Base-by-base conservation (phyloP, 78 protist species). In the Salpingoeca rosetta region DNA sequence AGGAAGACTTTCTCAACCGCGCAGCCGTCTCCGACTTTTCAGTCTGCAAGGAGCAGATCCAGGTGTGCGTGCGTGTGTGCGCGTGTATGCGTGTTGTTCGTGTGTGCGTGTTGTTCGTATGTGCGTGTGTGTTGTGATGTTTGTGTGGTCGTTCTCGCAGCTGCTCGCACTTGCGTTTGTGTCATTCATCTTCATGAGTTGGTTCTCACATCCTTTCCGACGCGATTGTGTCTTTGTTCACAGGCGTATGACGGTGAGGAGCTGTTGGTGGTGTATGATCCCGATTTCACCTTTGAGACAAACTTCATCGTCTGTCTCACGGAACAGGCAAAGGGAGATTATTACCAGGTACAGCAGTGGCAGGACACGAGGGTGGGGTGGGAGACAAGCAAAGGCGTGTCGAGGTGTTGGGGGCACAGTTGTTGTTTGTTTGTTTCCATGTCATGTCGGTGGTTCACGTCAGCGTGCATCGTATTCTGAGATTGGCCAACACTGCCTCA, bases 291-390 rank as follows among this genome's bases (percentile, higher is more conserved):
- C n/a, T 38, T 31, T 41, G 81, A 38, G 24, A 25, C 38, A 3
- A 77, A 77, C 81, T 77, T 41, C 26, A 1, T n/a, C 81, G 24
- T 77, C 35, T 77, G 81, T 17, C 51, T 77, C 81, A 77, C 81
- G 37, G 45, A 77, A 24, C 51, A 38, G 45, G 81, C 81, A 2
- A 77, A 77, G 81, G 81, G 3, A 2, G 26, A 0, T 36, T 3
- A 40, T 0, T 35, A 40, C n/a, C 11, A 76, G 80, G 80, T 76
- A 2, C 76, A 35, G 12, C 25, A 28, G 25, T 72, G 12, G 57
- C n/a, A n/a, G n/a, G n/a, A n/a, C n/a, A n/a, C n/a, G n/a, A n/a
- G n/a, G n/a, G n/a, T n/a, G n/a, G n/a, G n/a, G n/a, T n/a, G n/a
- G n/a, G n/a, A n/a, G n/a, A n/a, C n/a, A n/a, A n/a, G n/a, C n/a